Base-by-base conservation (phyloP, 129 eudicot genomes). In the Deinandra increscens region DNA sequence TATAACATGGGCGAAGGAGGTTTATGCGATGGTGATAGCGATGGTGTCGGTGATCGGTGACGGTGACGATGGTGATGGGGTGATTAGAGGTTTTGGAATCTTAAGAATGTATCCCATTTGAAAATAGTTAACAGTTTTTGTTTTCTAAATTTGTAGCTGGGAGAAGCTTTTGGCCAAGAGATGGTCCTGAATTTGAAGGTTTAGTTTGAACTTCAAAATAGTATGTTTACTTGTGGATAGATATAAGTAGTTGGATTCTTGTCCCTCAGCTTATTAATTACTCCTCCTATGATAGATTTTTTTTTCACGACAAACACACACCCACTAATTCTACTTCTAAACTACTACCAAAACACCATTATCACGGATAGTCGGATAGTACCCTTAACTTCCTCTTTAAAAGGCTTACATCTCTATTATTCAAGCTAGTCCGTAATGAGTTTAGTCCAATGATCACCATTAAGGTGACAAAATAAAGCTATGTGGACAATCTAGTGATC, bases 1-100 rank as follows among this genome's bases (percentile, higher is more conserved):
- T 85, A 87, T 60, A 90, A 36, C 85, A 87, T 78, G 37, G 74
- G 60, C 19, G 70, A 1, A 83, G 19, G 68, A 17, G 84, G 37
- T 60, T 34, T 64, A 48, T 75, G 73, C 23, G 67, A 65, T 8
- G 70, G 48, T 18, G 71, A 43, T 26, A 1, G 31, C 31, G n/a
- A 26, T 26, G n/a, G n/a, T n/a, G n/a, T n/a, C n/a, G n/a, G n/a
- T n/a, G n/a, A n/a, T n/a, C n/a, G n/a, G n/a, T n/a, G n/a, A n/a
- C 4, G 73, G 72, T n/a, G 68, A 50, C 9, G 86, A 71, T 14
- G 86, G 75, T 43, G 81, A 44, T 26, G 54, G 9, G 70, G 43
- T 64, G 71, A 17, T 22, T 26, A 23, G 14, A 50, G 66, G 71
- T 51, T 31, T 26, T 39, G 12, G 43, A 53, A 74, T 43, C 43